Conservation (phyloP, 345 rosid species). For the Boechera divaricarpa region DNA sequence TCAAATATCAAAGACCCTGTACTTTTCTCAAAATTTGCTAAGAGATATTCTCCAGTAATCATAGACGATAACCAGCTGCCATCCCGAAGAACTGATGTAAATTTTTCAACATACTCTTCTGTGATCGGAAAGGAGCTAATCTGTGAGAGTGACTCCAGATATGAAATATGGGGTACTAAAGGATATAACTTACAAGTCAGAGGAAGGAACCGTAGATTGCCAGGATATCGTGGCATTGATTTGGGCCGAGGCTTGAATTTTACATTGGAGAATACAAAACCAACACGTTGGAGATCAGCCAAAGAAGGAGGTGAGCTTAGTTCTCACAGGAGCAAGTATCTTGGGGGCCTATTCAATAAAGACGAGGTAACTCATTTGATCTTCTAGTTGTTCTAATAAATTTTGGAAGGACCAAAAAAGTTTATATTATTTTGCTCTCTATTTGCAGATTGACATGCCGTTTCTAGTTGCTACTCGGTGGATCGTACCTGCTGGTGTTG, state of each 20-base stretch:
- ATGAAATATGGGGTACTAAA: slow-evolving; percentile 93
- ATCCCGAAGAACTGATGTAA: slow-evolving; percentile 86
- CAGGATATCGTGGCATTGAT: slow-evolving; percentile 70
- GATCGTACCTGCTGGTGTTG: slow-evolving; percentile 77
- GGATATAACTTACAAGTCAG: slow-evolving; percentile 75
- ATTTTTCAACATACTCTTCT: slow-evolving; percentile 80
- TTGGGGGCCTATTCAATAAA: slow-evolving; percentile 57
- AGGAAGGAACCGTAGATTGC: slow-evolving; percentile 76
- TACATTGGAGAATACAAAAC: slow-evolving; percentile 48
- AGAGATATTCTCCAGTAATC: slow-evolving; percentile 57
- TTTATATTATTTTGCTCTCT: not conserved
- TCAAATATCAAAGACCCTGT: slow-evolving; percentile 70
- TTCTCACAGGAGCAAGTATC: slow-evolving; percentile 51
- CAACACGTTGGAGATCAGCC: slow-evolving; percentile 47
- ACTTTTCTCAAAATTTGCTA: slow-evolving; percentile 66
- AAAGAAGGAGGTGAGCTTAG: slow-evolving; percentile 48
- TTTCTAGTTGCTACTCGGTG: slow-evolving; percentile 72
- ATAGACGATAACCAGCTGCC: slow-evolving; percentile 77
- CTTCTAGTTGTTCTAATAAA: not conserved
- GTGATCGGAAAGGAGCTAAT: slow-evolving; percentile 78
- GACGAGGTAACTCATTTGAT: slow-evolving; percentile 67
- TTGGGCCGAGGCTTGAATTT: slow-evolving; percentile 63
- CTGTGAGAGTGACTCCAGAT: slow-evolving; percentile 82
- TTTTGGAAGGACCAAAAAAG: not conserved
- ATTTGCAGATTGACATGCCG: slow-evolving; percentile 76